A percentile compares a stretch with the other conserved stretches of the same genome.
These are phyloP conservation scores for Nissolia schottii DNA, from an alignment of 306 rosid genomes.

Conservation along the genomic window DNA sequence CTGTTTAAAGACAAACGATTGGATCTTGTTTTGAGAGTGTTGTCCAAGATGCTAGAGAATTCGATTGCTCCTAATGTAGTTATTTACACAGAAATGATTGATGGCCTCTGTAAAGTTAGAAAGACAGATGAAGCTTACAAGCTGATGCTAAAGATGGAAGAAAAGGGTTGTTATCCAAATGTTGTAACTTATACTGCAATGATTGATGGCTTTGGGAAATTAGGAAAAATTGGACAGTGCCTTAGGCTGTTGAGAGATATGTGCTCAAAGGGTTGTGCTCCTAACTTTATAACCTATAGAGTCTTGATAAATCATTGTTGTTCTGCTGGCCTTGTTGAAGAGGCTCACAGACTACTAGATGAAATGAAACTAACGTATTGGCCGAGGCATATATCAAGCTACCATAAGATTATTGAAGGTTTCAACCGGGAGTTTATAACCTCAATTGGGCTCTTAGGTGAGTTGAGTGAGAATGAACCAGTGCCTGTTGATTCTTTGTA, in stretches of 20 bases:
- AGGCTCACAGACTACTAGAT: constrained; percentile 69
- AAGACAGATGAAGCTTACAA: constrained; percentile 76
- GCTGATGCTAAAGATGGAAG: constrained; percentile 85
- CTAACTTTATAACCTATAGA: constrained; percentile 74
- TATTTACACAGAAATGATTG: constrained; percentile 86
- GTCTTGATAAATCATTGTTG: constrained; percentile 84
- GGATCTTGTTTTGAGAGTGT: constrained; percentile 74
- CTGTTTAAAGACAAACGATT: constrained; percentile 69
- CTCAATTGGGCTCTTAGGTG: constrained; percentile 66
- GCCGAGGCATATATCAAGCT: constrained; percentile 72
- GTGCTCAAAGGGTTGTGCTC: constrained; percentile 85
- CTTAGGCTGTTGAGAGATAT: constrained; percentile 65
- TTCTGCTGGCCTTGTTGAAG: constrained; percentile 61
- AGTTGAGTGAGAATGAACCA: constrained; percentile 51
- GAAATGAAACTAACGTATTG: constrained; percentile 86
- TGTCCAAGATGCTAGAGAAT: constrained; percentile 77
- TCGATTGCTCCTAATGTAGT: constrained; percentile 78
- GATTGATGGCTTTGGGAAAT: constrained; percentile 84
- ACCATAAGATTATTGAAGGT: constrained; percentile 69
- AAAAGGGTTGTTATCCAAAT: constrained; percentile 70
- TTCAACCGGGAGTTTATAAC: constrained; percentile 58
- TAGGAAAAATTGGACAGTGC: constrained; percentile 61
- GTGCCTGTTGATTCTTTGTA: constrained; percentile 54
- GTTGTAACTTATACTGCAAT: constrained; percentile 88
- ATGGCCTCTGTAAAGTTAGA: constrained; percentile 79